phyloP scores from a whole-genome alignment of 306 rosid species.

The Calophaca sinica region DNA sequence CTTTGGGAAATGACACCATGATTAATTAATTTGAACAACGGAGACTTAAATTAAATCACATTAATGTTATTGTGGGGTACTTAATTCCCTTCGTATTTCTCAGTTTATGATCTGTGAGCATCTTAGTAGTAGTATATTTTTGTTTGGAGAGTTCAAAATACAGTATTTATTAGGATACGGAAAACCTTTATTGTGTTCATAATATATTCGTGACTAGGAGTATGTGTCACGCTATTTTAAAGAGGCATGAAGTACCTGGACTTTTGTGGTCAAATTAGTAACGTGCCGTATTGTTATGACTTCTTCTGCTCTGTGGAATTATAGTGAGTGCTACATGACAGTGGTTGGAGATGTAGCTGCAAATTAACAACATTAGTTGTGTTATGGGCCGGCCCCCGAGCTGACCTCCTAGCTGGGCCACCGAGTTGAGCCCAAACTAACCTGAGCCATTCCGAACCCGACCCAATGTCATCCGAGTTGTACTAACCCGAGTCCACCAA shows the following conservation, averaged over 20 bases:
- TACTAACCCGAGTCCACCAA: too few relatives aligned
- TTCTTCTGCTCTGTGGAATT: background rate
- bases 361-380: conserved; percentile 2
- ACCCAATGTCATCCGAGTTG: too few relatives aligned
- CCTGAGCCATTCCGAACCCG: too few relatives aligned
- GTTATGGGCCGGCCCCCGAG: too few relatives aligned
- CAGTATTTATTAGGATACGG: background rate
- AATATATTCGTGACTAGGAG: conserved; percentile 31
- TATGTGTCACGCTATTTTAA: conserved; percentile 21
- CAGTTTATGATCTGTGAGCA: background rate
- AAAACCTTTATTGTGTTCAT: conserved; percentile 20
- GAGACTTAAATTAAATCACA: background rate
- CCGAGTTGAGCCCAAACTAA: too few relatives aligned
- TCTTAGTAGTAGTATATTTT: background rate
- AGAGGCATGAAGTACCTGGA: conserved; percentile 27
- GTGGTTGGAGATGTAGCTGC: background rate
- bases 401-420: too few relatives aligned
- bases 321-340: background rate
- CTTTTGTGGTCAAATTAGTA: conserved; percentile 17
- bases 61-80: conserved; percentile 1
- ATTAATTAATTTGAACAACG: background rate
- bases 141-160: background rate
- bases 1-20: background rate
- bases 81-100: background rate
- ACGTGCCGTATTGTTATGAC: conserved; percentile 6